Conservation (phyloP, 2,329 filamentous ascomycete genomes). For the Xylaria sp. region DNA sequence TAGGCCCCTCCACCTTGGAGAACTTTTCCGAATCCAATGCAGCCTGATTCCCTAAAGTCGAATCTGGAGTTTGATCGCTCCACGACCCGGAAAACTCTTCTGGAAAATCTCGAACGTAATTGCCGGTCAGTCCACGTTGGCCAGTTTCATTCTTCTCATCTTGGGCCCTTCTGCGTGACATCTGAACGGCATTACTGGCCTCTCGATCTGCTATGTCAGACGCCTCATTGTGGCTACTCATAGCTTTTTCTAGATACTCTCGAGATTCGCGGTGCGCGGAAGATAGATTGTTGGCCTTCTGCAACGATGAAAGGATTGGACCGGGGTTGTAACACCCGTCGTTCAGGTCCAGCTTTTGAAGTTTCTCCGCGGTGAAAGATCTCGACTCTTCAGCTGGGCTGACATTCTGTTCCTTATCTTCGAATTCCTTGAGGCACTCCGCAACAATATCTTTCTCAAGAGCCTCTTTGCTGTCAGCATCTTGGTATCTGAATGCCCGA, state of each 20-base stretch:
- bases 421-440: constrained; percentile 43
- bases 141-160: constrained; percentile 26
- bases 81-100: constrained; percentile 53
- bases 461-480: constrained; percentile 37
- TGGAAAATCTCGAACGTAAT: constrained; percentile 54
- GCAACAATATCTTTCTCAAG: constrained; percentile 38
- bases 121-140: constrained; percentile 45
- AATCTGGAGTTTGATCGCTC: constrained; percentile 30
- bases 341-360: constrained; percentile 25
- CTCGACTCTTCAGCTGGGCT: neutral
- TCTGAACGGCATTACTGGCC: constrained; percentile 29
- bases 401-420: constrained; percentile 35
- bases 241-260: constrained; percentile 34
- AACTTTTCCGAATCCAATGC: constrained; percentile 1
- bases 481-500: constrained; percentile 40
- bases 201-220: constrained; percentile 37
- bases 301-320: constrained; percentile 1
- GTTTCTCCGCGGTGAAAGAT: constrained; percentile 13
- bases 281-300: neutral
- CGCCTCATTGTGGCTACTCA: constrained; percentile 34
- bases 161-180: constrained; percentile 24
- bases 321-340: constrained; percentile 5
- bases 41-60: neutral
- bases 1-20: constrained; percentile 17
- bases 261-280: constrained; percentile 22